Evolutionary conservation across 306 rosid species (phyloP), one percentile per base, ranked within the genome.

Genomic region (Cajanus cajan): DNA sequence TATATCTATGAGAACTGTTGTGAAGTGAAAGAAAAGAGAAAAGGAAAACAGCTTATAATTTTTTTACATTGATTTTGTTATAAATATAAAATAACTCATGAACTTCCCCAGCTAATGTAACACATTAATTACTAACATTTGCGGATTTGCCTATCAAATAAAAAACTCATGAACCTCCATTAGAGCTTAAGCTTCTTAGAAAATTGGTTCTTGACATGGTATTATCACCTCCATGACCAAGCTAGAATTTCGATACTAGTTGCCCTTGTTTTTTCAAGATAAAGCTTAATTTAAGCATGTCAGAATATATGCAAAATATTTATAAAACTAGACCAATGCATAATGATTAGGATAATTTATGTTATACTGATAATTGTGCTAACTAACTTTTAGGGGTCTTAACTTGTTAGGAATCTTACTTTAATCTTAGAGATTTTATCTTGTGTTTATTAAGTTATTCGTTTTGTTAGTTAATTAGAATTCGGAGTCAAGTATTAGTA

Each of bases 1-100:
- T 37, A 44, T 40, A 45, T 85, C 39, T 59, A 36, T 74, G 71
- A 62, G 57, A 59, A 68, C 51, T 22, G 33, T 51, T 45, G 36
- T 45, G 34, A 19, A 48, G 50, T 52, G 68, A 51, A 73, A 51
- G 16, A 39, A 14, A 13, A 58, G 39, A 48, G 16, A 6, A 15
- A 65, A 67, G 44, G 19, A 40, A 55, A 74, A 51, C 44, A 71
- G 8, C 47, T 50, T 61, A 54, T 48, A 71, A 61, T 11, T 59
- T 50, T 11, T 62, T 76, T 63, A 24, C 39, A 25, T 62, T 25
- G 31, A 41, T 73, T 58, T 24, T 14, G 67, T 39, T 70, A 33
- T 24, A 48, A 71, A 71, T 48, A 71, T 48, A 33, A 47, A 50
- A 16, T 11, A 62, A 71, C 12, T 69, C 62, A 28, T 47, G n/a